Conservation (phyloP, 2,329 filamentous ascomycete genomes). For the Albifimbria verrucaria region DNA sequence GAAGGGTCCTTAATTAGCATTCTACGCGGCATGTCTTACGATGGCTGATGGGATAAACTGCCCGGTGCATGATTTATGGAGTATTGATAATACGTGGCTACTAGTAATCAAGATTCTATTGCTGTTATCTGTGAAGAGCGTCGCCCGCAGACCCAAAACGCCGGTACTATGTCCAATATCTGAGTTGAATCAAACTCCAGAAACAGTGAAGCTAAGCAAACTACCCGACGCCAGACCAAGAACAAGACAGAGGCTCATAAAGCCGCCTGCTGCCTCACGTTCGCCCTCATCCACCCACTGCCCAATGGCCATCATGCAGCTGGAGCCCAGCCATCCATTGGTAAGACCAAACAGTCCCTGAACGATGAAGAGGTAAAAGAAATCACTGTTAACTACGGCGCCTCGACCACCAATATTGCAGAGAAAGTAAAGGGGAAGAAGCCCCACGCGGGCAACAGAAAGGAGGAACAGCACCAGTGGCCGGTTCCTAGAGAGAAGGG, state of each 20-base stretch:
- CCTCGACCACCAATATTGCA: slow-evolving; percentile 83
- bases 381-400: slow-evolving; percentile 71
- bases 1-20: background rate
- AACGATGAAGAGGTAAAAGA: slow-evolving; percentile 82
- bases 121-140: too few relatives aligned
- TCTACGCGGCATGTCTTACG: background rate
- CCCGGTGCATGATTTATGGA: background rate
- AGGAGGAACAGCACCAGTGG: slow-evolving; percentile 67
- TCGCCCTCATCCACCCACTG: slow-evolving; percentile 81
- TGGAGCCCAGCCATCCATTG: slow-evolving; percentile 84
- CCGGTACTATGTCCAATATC: slow-evolving; percentile 1
- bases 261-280: slow-evolving; percentile 83
- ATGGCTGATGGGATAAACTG: slow-evolving; percentile 6
- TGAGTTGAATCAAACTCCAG: slow-evolving; percentile 37
- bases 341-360: slow-evolving; percentile 80
- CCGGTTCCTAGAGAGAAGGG: slow-evolving; percentile 54
- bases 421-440: slow-evolving; percentile 81
- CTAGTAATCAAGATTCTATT: too few relatives aligned
- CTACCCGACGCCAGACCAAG: slow-evolving; percentile 82
- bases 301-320: slow-evolving; percentile 86
- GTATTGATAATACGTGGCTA: too few relatives aligned
- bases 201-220: slow-evolving; percentile 77
- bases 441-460: slow-evolving; percentile 61
- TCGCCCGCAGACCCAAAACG: background rate
- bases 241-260: slow-evolving; percentile 92